Percentiles rank a stretch among this genome's conserved stretches.
These are phyloP conservation scores for Calonectria pauciramosa DNA, from an alignment of 2,329 filamentous ascomycete species.

Conservation along the genomic window DNA sequence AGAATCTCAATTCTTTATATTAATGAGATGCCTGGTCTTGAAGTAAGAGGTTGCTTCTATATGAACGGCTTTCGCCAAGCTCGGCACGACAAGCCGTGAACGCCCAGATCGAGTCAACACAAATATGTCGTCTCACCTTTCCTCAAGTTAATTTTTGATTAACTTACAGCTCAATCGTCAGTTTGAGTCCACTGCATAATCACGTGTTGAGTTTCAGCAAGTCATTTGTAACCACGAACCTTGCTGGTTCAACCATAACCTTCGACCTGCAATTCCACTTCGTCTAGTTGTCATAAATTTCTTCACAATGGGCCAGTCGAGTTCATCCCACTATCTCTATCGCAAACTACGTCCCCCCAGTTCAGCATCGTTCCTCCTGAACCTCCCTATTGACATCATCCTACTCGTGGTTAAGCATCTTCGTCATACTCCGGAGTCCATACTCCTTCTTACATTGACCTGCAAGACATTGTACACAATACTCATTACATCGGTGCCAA, in stretches of 20 bases:
- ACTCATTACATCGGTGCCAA: not conserved
- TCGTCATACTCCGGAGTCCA: not conserved
- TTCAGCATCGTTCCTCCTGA: not conserved
- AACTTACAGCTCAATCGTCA: conserved; percentile 19
- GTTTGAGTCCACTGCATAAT: not conserved
- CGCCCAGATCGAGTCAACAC: too few relatives aligned
- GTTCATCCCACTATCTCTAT: not conserved
- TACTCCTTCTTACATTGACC: conserved; percentile 3
- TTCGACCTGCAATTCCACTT: not conserved
- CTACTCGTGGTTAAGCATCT: not conserved
- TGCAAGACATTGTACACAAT: not conserved
- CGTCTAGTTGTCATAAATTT: not conserved
- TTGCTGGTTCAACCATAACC: not conserved
- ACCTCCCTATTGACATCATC: not conserved
- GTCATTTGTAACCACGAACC: not conserved
- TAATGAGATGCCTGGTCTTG: too few relatives aligned
- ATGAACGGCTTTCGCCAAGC: too few relatives aligned
- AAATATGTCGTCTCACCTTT: too few relatives aligned
- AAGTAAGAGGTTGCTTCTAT: too few relatives aligned
- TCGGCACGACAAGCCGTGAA: too few relatives aligned
- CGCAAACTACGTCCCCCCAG: not conserved
- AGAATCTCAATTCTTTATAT: too few relatives aligned
- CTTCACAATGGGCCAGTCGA: not conserved
- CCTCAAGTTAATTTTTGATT: not conserved
- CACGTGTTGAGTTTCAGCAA: not conserved